A percentile compares a stretch with the other conserved stretches of the same genome.
phyloP scores from a whole-genome alignment of 1,284 basidiomycete species.

The Anthracocystis setariae region DNA sequence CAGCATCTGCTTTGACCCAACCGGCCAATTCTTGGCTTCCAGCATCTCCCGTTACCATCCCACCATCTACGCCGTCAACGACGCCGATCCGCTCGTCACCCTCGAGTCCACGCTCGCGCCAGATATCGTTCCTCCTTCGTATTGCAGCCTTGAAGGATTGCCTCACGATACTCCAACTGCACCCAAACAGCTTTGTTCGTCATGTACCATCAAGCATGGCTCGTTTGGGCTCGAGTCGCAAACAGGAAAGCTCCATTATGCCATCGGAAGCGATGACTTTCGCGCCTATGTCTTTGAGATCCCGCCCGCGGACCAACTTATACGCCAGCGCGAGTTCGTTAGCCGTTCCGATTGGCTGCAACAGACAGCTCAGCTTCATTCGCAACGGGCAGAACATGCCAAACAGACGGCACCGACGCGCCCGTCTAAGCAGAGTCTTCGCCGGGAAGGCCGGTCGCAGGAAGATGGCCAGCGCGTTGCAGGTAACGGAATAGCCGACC shows the following conservation, averaged over 20 bases:
- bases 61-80: conserved; percentile 37
- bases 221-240: conserved; percentile 30
- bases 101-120: conserved; percentile 19
- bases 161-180: conserved; percentile 12
- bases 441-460: neutral
- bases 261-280: conserved; percentile 43
- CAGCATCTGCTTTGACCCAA: conserved; percentile 35
- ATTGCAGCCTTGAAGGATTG: neutral
- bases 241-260: conserved; percentile 28
- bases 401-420: neutral
- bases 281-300: conserved; percentile 37
- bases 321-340: conserved; percentile 19
- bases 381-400: neutral
- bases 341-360: conserved; percentile 13
- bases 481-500: neutral
- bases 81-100: conserved; percentile 27
- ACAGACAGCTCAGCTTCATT: conserved; percentile 12
- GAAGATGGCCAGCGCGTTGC: neutral
- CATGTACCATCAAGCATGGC: conserved; percentile 44
- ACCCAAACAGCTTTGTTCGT: conserved; percentile 26
- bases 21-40: conserved; percentile 30
- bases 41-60: conserved; percentile 41
- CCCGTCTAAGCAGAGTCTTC: neutral
- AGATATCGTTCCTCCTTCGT: neutral
- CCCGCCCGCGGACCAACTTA: conserved; percentile 17